These are phyloP conservation scores for Eucalyptus virginea DNA, from an alignment of 345 rosid genomes.

Conservation along the genomic window DNA sequence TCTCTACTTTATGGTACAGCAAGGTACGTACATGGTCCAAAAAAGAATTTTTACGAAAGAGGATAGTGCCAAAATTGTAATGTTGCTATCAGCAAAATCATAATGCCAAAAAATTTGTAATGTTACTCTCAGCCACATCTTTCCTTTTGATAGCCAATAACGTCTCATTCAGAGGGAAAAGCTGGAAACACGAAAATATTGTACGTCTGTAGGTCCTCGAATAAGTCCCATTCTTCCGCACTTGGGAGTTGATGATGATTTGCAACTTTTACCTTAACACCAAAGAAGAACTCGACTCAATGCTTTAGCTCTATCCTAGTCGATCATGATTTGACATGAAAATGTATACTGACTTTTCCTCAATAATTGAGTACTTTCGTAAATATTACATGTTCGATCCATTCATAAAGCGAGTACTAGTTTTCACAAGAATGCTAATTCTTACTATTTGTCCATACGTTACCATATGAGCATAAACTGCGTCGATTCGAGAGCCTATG, in stretches of 20 bases:
- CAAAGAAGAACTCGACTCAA: background rate
- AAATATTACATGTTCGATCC: background rate
- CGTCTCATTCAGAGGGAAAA: background rate
- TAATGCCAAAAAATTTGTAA: background rate
- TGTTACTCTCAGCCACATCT: background rate
- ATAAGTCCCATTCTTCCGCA: background rate
- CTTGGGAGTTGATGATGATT: background rate
- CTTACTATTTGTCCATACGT: background rate
- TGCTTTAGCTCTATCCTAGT: background rate
- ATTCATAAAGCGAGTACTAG: background rate
- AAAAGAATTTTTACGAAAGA: background rate
- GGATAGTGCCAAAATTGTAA: background rate
- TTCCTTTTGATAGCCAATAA: background rate
- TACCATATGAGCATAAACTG: background rate
- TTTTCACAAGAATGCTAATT: background rate
- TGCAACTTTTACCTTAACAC: background rate
- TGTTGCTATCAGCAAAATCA: background rate
- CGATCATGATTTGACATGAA: background rate
- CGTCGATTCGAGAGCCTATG: background rate
- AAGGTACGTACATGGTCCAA: background rate
- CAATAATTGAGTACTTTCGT: background rate
- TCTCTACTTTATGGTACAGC: background rate
- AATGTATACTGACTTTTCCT: background rate
- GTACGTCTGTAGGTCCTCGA: background rate
- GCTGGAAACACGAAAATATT: background rate